A percentile compares a stretch with the other conserved stretches of the same genome.
Evolutionary conservation across 139 green algal genomes (phyloP).

Genomic region (Deuterostichococcus epilithicus): DNA sequence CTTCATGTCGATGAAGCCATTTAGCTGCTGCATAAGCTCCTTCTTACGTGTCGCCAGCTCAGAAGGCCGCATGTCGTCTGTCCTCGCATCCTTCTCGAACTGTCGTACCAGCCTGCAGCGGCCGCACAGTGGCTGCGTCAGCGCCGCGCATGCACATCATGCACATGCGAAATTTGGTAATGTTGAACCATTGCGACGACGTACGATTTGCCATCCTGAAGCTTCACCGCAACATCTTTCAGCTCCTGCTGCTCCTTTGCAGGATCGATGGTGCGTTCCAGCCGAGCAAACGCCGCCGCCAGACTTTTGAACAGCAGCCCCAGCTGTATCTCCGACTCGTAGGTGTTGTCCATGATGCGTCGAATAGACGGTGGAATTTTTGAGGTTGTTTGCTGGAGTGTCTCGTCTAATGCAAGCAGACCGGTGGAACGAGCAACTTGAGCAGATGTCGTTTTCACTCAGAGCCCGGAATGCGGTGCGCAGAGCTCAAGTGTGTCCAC

Average conservation of each 20-base stretch:
- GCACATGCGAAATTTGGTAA: not conserved
- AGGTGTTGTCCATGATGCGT: not conserved
- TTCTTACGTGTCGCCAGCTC: conserved; percentile 67
- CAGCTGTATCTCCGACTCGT: conserved; percentile 34
- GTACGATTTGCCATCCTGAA: conserved; percentile 78
- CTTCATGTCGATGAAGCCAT: conserved; percentile 74
- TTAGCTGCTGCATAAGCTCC: conserved; percentile 69
- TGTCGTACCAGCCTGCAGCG: conserved; percentile 78
- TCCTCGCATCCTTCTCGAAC: conserved; percentile 82
- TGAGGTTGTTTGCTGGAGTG: no score
- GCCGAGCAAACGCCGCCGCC: not conserved
- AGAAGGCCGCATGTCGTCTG: conserved; percentile 60
- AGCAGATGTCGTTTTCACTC: no score
- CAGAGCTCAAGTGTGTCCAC: no score
- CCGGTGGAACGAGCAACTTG: no score
- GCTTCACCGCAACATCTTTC: conserved; percentile 64
- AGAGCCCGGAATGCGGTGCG: no score
- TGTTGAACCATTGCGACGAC: conserved; percentile 6
- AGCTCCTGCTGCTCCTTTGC: conserved; percentile 56
- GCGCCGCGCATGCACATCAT: not conserved
- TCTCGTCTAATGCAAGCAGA: no score
- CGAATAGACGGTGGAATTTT: not conserved
- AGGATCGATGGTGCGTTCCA: not conserved
- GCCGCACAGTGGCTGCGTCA: not conserved
- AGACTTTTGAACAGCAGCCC: conserved; percentile 32